Percentiles rank a stretch among this genome's conserved stretches.
phyloP scores from a whole-genome alignment of 495 filamentous ascomycete species.

The Neurospora discreta region DNA sequence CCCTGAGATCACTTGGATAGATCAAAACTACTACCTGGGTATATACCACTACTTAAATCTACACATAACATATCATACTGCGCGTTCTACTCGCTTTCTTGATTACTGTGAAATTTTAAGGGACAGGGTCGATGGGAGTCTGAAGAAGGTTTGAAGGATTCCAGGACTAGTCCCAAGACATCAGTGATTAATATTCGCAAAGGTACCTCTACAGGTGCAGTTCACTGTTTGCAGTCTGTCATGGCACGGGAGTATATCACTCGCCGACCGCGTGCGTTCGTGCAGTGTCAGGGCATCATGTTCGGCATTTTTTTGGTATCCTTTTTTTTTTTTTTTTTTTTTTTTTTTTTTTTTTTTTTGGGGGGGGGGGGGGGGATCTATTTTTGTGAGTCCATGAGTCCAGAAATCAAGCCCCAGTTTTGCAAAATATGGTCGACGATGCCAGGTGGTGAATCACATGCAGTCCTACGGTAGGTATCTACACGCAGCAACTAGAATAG shows the following conservation, averaged over 20 bases:
- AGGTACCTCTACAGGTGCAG: not conserved
- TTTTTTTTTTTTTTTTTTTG: too few species aligned
- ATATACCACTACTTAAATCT: not conserved
- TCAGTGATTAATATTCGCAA: not conserved
- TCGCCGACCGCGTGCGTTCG: not conserved
- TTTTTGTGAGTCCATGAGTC: too few species aligned
- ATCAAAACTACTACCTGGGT: not conserved
- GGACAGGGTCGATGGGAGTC: not conserved
- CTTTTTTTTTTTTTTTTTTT: too few species aligned
- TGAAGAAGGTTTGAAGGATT: not conserved
- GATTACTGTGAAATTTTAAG: not conserved
- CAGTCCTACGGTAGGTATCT: not conserved
- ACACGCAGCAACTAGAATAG: not conserved
- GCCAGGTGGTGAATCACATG: not conserved
- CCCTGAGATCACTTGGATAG: not conserved
- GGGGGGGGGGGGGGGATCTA: too few species aligned
- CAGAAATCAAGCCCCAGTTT: not conserved
- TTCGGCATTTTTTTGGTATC: not conserved
- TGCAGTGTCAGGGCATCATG: not conserved
- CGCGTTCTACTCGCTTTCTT: not conserved
- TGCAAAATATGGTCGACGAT: not conserved
- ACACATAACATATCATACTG: fast-evolving
- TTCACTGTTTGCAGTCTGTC: not conserved
- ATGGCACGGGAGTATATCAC: not conserved
- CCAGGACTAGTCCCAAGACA: not conserved